These are phyloP conservation scores for Solanum sitiens DNA, from an alignment of 257 asterid species.

Conservation along the genomic window DNA sequence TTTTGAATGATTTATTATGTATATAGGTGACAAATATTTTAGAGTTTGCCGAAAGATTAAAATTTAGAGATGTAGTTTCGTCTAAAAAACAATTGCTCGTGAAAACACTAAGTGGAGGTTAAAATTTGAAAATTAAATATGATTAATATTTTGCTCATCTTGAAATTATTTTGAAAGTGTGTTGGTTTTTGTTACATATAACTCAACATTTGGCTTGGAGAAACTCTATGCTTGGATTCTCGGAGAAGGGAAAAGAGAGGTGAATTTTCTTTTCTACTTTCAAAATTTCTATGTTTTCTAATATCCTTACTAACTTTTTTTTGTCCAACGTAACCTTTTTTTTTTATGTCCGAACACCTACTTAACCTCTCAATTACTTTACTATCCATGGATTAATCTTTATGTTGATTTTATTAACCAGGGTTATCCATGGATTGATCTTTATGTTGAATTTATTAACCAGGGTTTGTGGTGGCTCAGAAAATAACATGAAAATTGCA, in stretches of 20 bases:
- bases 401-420: too few species aligned
- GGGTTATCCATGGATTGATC: too few species aligned
- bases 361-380: too few species aligned
- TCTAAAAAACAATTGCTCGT: background rate
- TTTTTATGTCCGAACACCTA: too few species aligned
- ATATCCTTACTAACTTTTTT: too few species aligned
- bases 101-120: background rate
- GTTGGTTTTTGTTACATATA: background rate
- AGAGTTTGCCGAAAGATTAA: background rate
- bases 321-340: too few species aligned
- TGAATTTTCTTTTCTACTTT: background rate
- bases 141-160: background rate
- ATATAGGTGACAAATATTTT: background rate
- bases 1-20: background rate
- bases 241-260: background rate
- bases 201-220: background rate
- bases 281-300: background rate
- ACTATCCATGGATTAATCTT: too few species aligned
- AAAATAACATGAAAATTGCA: too few species aligned
- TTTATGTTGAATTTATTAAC: too few species aligned
- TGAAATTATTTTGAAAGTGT: background rate
- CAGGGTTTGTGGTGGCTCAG: too few species aligned
- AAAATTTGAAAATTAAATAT: background rate
- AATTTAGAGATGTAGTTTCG: background rate
- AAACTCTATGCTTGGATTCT: background rate